Base-by-base conservation (phyloP, 2,329 filamentous ascomycete species). In the Clonostachys chloroleuca region DNA sequence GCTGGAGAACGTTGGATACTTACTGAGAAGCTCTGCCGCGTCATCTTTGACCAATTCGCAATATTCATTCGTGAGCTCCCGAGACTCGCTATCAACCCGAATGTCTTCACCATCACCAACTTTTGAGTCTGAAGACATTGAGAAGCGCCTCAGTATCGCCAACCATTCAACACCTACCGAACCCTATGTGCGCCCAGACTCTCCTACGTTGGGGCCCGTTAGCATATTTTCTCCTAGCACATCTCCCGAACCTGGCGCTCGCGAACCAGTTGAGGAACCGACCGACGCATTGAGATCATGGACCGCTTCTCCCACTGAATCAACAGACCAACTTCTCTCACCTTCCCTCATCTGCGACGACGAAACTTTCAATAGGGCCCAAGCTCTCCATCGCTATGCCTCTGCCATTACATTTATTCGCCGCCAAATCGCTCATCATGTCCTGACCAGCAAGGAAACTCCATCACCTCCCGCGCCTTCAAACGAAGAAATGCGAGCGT, bases 141-240 rank as follows among this genome's bases (percentile, higher is more conserved):
- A 13, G 18, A 39, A 35, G 40, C 14, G 33, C 12, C 18, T 20
- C 10, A 33, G 34, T 16, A 34, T 20, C 42, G 12, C 18, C 18
- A 10, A 24, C 40, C 14, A 14, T 7, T 17, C 12, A 43, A 14
- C 14, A 10, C 43, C 43, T 3, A 44, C 40, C 8, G 67, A 78
- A 54, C 74, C 76, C 17, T 63, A 73, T 34, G 69, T 80, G 50
- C 76, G 80, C 9, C 80, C 79, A 0, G 80, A 83, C 54, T 83
- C 79, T 5, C 80, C 80, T 2, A 83, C 80, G 0, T 71, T 83
- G 6, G 80, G 80, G 12, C 73, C 79, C 47, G 75, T 77, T 45
- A 73, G 74, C 52, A 64, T 63, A 42, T 62, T 12, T 45, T 50
- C 14, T 8, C 44, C 12, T 14, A 30, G 24, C 24, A 24, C 35